Evolutionary conservation across 1,284 basidiomycete species (phyloP).

Genomic region (Anthracocystis setariae): DNA sequence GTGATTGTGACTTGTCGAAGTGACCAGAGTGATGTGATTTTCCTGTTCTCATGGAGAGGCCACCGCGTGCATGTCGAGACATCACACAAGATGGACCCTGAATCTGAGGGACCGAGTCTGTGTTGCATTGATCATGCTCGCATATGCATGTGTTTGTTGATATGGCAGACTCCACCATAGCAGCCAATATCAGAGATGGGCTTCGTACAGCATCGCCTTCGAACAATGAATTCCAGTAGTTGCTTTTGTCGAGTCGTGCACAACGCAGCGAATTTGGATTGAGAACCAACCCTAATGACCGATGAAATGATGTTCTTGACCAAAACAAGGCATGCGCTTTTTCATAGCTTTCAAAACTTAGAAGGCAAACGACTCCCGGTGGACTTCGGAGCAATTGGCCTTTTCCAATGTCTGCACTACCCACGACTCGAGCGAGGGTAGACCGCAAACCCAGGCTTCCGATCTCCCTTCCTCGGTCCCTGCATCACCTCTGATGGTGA

Average conservation of each 20-base stretch:
- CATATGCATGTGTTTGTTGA: too few relatives aligned
- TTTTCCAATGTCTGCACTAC: slow-evolving; percentile 22
- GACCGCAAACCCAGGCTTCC: slow-evolving; percentile 34
- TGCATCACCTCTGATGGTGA: not conserved
- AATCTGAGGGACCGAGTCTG: not conserved
- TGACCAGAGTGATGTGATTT: not conserved
- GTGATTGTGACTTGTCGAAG: slow-evolving; percentile 4
- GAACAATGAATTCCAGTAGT: too few relatives aligned
- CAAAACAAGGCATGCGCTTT: too few relatives aligned
- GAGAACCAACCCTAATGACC: too few relatives aligned
- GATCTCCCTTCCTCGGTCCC: not conserved
- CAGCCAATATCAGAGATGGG: too few relatives aligned
- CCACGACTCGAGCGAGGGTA: slow-evolving; percentile 16
- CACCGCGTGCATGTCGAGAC: slow-evolving; percentile 5
- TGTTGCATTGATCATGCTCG: slow-evolving; percentile 1
- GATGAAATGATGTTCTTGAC: too few relatives aligned
- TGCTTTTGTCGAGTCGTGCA: too few relatives aligned
- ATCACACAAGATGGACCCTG: slow-evolving; percentile 18
- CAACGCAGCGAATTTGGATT: too few relatives aligned
- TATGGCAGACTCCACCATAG: not conserved
- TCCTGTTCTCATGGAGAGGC: not conserved
- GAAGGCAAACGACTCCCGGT: slow-evolving; percentile 36
- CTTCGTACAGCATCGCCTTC: not conserved
- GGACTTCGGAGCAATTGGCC: slow-evolving; percentile 16
- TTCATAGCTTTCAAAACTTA: slow-evolving; percentile 2